Conservation (phyloP, 2,329 filamentous ascomycete species). For the Pleomassaria siparia region DNA sequence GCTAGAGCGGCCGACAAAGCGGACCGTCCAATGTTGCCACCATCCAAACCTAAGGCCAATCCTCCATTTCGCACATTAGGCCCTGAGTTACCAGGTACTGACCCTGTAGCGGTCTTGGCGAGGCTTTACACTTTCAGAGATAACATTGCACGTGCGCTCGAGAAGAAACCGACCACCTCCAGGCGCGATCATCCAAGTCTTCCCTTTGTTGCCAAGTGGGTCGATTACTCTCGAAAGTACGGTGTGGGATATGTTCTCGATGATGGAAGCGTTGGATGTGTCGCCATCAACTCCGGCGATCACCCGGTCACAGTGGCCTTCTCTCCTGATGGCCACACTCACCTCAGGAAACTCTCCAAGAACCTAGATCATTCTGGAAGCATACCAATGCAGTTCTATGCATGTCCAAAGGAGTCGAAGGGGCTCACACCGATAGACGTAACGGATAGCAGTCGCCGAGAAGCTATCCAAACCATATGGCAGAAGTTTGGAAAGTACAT, state of each 20-base stretch:
- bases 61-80: conserved; percentile 26
- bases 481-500: conserved; percentile 75
- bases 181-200: conserved; percentile 53
- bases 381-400: conserved; percentile 68
- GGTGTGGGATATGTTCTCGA: conserved; percentile 82
- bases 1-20: conserved; percentile 21
- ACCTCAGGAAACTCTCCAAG: conserved; percentile 68
- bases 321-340: conserved; percentile 69
- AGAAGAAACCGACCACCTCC: conserved; percentile 39
- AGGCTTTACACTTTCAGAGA: conserved; percentile 49
- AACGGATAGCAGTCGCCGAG: conserved; percentile 58
- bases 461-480: conserved; percentile 60
- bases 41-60: conserved; percentile 20
- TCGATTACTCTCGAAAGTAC: conserved; percentile 86
- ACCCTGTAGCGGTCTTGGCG: conserved; percentile 49
- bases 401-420: conserved; percentile 63
- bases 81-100: conserved; percentile 40
- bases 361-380: conserved; percentile 49
- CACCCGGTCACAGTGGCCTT: conserved; percentile 70
- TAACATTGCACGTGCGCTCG: conserved; percentile 49
- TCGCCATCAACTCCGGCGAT: conserved; percentile 50
- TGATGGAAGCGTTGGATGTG: conserved; percentile 76
- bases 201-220: conserved; percentile 72
- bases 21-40: conserved; percentile 17
- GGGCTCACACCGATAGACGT: conserved; percentile 67